A percentile compares a stretch with the other conserved stretches of the same genome.
Conservation (phyloP, 257 asterid genomes). For the Buddleja alternifolia region DNA sequence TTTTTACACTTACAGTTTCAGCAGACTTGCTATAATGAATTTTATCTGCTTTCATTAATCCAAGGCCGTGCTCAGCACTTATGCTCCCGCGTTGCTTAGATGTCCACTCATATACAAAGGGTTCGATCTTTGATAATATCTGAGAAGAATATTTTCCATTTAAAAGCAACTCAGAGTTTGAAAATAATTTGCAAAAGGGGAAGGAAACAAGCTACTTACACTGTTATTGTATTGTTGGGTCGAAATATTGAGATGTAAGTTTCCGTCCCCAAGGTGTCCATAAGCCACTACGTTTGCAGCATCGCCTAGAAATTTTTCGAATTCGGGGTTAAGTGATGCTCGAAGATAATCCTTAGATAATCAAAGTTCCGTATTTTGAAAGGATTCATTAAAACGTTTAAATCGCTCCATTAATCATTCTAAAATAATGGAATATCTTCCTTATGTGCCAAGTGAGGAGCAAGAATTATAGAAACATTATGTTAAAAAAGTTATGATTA, state of each 20-base stretch:
- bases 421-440: background rate
- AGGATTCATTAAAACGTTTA: background rate
- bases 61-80: constrained; percentile 97
- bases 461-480: constrained; percentile 12
- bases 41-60: constrained; percentile 92
- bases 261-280: constrained; percentile 98
- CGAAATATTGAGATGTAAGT: constrained; percentile 92
- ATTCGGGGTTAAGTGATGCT: background rate
- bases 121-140: constrained; percentile 82
- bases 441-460: constrained; percentile 15
- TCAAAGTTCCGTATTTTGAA: background rate
- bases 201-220: constrained; percentile 46
- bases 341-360: constrained; percentile 18
- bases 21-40: constrained; percentile 92
- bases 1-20: constrained; percentile 65
- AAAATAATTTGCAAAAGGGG: constrained; percentile 21
- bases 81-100: constrained; percentile 94
- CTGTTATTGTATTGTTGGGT: constrained; percentile 63
- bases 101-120: constrained; percentile 97
- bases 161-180: constrained; percentile 17
- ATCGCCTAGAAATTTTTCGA: constrained; percentile 45
- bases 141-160: constrained; percentile 36
- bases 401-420: background rate
- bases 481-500: background rate
- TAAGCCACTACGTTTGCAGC: constrained; percentile 77